These are phyloP conservation scores for Iris macrosiphon DNA, from an alignment of 106 monocot species.

Conservation along the genomic window DNA sequence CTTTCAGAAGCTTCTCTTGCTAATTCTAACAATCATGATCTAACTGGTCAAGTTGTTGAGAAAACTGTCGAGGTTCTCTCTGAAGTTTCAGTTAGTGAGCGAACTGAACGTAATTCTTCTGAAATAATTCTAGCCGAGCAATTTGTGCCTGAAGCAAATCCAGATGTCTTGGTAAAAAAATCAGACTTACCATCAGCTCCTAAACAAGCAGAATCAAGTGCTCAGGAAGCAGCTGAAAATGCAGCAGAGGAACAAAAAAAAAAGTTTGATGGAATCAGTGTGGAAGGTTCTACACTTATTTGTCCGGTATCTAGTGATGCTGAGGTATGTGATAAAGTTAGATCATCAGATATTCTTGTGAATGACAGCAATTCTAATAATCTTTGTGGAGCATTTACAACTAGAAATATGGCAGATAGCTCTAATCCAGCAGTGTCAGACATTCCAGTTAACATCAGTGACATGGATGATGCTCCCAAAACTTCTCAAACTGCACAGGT, in stretches of 20 bases:
- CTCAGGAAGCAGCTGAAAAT: background rate
- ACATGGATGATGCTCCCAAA: background rate
- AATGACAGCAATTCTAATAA: background rate
- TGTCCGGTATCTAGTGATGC: background rate
- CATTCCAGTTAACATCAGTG: background rate
- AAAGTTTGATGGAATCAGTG: too few species aligned
- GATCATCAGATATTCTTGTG: background rate
- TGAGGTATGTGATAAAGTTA: background rate
- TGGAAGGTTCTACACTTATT: background rate
- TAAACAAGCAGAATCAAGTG: background rate
- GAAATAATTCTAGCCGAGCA: too few species aligned
- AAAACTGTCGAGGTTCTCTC: background rate
- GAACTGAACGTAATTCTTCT: too few species aligned
- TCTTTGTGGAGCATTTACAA: background rate
- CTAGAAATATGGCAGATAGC: too few species aligned
- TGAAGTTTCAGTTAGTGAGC: too few species aligned
- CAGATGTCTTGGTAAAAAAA: too few species aligned
- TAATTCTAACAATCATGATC: background rate
- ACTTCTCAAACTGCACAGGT: background rate
- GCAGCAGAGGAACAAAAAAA: too few species aligned
- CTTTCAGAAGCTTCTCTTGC: background rate
- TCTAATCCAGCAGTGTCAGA: too few species aligned
- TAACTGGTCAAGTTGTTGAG: background rate
- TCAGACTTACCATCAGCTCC: too few species aligned
- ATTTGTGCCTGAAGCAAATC: too few species aligned